Percentiles rank a stretch among this genome's conserved stretches.
phyloP scores from a whole-genome alignment of 23 red algal genomes.

The Gracilaria caudata region DNA sequence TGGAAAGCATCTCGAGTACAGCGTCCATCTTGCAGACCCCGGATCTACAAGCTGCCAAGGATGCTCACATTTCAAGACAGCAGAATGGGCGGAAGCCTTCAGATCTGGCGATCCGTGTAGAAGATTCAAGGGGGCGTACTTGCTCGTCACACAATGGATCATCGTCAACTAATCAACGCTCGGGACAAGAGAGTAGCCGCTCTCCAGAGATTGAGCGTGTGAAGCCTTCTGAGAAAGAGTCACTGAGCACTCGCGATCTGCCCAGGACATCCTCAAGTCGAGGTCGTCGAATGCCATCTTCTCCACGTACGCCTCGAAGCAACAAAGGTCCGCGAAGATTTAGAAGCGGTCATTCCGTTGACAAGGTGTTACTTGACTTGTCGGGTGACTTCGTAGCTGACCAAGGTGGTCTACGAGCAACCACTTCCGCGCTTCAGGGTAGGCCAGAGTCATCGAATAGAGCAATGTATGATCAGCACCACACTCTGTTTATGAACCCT shows the following conservation, averaged over 20 bases:
- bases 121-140: background rate
- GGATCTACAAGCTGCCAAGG: background rate
- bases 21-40: background rate
- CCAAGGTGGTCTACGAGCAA: background rate
- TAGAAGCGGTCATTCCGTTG: constrained; percentile 11
- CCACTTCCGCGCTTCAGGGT: background rate
- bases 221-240: background rate
- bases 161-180: constrained; percentile 8
- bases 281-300: constrained; percentile 3
- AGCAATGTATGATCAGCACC: background rate
- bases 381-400: constrained; percentile 1
- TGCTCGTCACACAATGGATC: background rate
- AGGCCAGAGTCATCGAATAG: background rate
- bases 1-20: background rate
- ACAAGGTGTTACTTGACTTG: background rate
- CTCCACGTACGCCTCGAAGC: background rate
- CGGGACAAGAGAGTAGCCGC: background rate
- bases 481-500: background rate
- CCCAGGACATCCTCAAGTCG: background rate
- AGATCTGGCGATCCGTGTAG: background rate
- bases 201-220: background rate
- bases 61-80: background rate
- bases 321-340: constrained; percentile 7
- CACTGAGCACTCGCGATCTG: background rate
- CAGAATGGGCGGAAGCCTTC: background rate